phyloP scores from a whole-genome alignment of 805 yeast species.

The Cyberlindnera saturnus region DNA sequence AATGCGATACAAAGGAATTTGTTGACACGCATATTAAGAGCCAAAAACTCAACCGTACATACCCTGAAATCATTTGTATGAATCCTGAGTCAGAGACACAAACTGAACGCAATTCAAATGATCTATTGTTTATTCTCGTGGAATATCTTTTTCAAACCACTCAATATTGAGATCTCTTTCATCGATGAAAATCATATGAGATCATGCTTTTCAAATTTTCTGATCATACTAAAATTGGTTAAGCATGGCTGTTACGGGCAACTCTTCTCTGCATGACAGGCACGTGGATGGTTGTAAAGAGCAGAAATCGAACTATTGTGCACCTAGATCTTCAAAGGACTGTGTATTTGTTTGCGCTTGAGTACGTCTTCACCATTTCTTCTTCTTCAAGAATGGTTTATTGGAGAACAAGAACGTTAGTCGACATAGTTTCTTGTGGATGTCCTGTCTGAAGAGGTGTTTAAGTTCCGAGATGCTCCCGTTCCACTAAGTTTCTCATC shows the following conservation, averaged over 20 bases:
- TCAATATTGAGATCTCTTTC: neutral
- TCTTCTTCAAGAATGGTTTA: too few species aligned
- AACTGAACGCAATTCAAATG: too few species aligned
- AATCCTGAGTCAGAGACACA: too few species aligned
- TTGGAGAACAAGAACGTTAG: neutral
- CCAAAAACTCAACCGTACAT: neutral
- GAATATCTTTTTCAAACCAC: neutral
- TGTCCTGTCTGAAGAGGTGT: neutral
- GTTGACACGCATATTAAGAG: constrained; percentile 8
- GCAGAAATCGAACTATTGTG: too few species aligned
- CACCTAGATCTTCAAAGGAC: too few species aligned
- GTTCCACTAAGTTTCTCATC: neutral
- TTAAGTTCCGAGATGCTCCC: neutral
- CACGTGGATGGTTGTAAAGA: too few species aligned
- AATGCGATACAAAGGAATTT: constrained; percentile 20
- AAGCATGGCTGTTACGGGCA: neutral
- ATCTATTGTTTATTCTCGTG: neutral
- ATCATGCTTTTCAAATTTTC: constrained; percentile 6
- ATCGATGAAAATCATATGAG: neutral
- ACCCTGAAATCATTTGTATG: neutral
- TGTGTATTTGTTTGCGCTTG: too few species aligned
- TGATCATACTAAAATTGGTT: neutral
- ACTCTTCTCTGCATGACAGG: too few species aligned
- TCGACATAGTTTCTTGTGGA: neutral
- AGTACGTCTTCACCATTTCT: too few species aligned